phyloP scores from a whole-genome alignment of 2,329 filamentous ascomycete genomes.

The Colletotrichum tabaci region DNA sequence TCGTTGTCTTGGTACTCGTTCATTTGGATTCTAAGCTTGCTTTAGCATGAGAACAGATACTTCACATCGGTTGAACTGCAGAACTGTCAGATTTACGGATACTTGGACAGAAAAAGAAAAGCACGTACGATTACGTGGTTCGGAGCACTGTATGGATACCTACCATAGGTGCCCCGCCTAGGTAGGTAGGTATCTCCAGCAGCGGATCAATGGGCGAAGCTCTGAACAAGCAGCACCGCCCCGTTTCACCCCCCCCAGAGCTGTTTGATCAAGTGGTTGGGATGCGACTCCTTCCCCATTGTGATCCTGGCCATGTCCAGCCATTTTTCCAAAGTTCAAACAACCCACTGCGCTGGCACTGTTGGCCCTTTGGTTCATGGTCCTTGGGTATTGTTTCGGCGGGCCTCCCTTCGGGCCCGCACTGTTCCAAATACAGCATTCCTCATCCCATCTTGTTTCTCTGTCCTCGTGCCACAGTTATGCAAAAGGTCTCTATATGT shows the following conservation, averaged over 20 bases:
- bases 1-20: not conserved
- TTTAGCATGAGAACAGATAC: not conserved
- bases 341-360: constrained; percentile 1
- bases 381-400: not conserved
- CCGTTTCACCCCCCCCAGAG: constrained; percentile 27
- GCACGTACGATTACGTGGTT: no score
- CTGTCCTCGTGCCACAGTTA: constrained; percentile 5
- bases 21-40: not conserved
- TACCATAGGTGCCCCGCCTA: not conserved
- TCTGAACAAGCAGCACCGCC: constrained; percentile 31
- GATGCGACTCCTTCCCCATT: constrained; percentile 14
- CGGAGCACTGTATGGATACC: not conserved
- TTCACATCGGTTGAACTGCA: constrained; percentile 1
- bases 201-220: constrained; percentile 21
- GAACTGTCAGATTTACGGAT: not conserved
- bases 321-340: constrained; percentile 1
- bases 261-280: constrained; percentile 34
- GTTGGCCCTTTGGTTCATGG: not conserved
- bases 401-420: not conserved
- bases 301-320: constrained; percentile 9
- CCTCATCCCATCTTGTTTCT: constrained; percentile 26
- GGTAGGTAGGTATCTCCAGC: not conserved
- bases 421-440: constrained; percentile 16
- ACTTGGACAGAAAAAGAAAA: not conserved
- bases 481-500: constrained; percentile 1